Evolutionary conservation across 1,284 basidiomycete species (phyloP), one percentile per base, ranked within the genome.

Genomic region (Neonothopanus nambi): DNA sequence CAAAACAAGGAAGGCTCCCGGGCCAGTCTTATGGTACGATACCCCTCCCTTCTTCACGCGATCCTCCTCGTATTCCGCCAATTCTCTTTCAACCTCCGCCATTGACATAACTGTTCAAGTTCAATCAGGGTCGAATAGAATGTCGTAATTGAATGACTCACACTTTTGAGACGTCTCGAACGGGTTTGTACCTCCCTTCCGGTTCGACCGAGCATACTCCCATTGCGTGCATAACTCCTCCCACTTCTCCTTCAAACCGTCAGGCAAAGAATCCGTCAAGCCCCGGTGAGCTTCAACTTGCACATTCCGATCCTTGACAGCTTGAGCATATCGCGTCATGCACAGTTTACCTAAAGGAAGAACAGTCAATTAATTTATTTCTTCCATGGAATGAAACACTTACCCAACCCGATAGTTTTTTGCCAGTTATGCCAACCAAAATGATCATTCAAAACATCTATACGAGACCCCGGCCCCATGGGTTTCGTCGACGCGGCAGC

Each of bases 371-470:
- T n/a, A n/a, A n/a, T n/a, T n/a, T n/a, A n/a, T n/a, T n/a, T n/a
- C n/a, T n/a, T n/a, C n/a, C n/a, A n/a, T n/a, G n/a, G n/a, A n/a
- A n/a, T n/a, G n/a, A n/a, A n/a, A 5, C 11, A 48, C 53, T 1
- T 37, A 58, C 56, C 48, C 8, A 58, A 26, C 0, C 3, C 20
- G 1, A 48, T 38, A 13, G 18, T 23, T 26, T 54, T 55, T 13
- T 26, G 3, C 24, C 37, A 49, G 21, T 55, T 53, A 26, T 20
- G 42, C 20, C 23, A 40, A 12, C 36, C 35, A n/a, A 39, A 48
- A 23, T 45, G 37, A 12, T 61, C 60, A 21, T 69, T 61, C 5
- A 70, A n/a, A 1, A 51, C 59, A 20, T 65, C 57, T 8, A 17
- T 1, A 1, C 48, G 35, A 5, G 24, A 15, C 0, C 61, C 61